Percentiles rank a stretch among this genome's conserved stretches.
Conservation (phyloP, 495 filamentous ascomycete species). For the Xylaria grammica region DNA sequence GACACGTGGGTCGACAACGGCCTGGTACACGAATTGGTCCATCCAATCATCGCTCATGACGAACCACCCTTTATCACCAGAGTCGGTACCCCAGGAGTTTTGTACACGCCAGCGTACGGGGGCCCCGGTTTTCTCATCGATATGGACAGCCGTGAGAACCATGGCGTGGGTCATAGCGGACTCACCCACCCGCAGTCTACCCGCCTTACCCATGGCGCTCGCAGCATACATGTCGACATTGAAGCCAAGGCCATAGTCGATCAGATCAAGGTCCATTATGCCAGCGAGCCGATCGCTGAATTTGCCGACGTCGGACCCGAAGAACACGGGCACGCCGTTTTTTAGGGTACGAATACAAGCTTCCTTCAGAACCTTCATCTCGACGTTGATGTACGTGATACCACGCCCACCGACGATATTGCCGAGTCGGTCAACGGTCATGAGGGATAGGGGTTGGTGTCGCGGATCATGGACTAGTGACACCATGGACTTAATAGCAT, state of each 20-base stretch:
- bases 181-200: slow-evolving; percentile 72
- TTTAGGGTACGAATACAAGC: slow-evolving; percentile 78
- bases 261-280: slow-evolving; percentile 75
- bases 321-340: slow-evolving; percentile 80
- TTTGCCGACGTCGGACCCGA: slow-evolving; percentile 86
- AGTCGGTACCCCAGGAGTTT: slow-evolving; percentile 75
- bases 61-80: slow-evolving; percentile 78
- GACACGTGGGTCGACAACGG: slow-evolving; percentile 77
- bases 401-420: slow-evolving; percentile 75
- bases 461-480: slow-evolving; percentile 85
- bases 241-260: slow-evolving; percentile 80
- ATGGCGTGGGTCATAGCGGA: slow-evolving; percentile 88
- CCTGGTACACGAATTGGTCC: slow-evolving; percentile 87
- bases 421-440: slow-evolving; percentile 78
- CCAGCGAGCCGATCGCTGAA: slow-evolving; percentile 68
- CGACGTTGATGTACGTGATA: slow-evolving; percentile 82
- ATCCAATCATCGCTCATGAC: slow-evolving; percentile 89
- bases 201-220: slow-evolving; percentile 69
- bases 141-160: slow-evolving; percentile 83
- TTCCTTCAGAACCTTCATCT: slow-evolving; percentile 71
- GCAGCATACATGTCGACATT: slow-evolving; percentile 61
- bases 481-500: slow-evolving; percentile 65
- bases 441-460: slow-evolving; percentile 68
- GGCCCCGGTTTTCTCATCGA: slow-evolving; percentile 59
- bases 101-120: slow-evolving; percentile 81